Evolutionary conservation across 345 rosid species (phyloP).

Genomic region (Gossypium bickii): DNA sequence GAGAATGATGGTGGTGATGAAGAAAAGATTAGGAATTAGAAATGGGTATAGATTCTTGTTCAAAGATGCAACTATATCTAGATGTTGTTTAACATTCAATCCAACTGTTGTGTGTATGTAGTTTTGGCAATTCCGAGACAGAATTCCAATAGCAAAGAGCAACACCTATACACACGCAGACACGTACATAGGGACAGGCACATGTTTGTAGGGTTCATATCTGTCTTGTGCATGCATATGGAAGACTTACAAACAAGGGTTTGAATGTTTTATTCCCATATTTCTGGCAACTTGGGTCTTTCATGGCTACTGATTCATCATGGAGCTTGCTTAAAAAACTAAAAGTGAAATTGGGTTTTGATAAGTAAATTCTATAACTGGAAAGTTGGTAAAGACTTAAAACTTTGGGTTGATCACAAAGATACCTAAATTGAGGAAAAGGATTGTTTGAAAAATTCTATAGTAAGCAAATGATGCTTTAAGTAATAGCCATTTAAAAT

Average conservation of each 20-base stretch:
- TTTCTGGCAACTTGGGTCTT: neutral
- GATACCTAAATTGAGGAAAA: neutral
- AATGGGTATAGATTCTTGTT: conserved; percentile 1
- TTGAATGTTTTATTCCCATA: neutral
- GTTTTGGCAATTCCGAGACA: neutral
- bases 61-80: neutral
- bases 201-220: neutral
- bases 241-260: neutral
- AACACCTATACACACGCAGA: too few species aligned
- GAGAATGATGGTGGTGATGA: neutral
- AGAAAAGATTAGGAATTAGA: neutral
- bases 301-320: neutral
- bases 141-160: too few species aligned
- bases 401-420: neutral
- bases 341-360: neutral
- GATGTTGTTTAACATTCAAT: neutral
- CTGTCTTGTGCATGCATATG: neutral
- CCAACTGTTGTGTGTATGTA: neutral
- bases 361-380: neutral
- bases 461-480: neutral
- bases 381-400: neutral
- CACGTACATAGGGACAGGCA: too few species aligned
- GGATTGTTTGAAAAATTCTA: neutral
- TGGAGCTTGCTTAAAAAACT: neutral
- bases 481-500: neutral